Percentiles rank a stretch among this genome's conserved stretches.
Conservation (phyloP, 2,329 filamentous ascomycete genomes). For the Parastagonospora avenae region DNA sequence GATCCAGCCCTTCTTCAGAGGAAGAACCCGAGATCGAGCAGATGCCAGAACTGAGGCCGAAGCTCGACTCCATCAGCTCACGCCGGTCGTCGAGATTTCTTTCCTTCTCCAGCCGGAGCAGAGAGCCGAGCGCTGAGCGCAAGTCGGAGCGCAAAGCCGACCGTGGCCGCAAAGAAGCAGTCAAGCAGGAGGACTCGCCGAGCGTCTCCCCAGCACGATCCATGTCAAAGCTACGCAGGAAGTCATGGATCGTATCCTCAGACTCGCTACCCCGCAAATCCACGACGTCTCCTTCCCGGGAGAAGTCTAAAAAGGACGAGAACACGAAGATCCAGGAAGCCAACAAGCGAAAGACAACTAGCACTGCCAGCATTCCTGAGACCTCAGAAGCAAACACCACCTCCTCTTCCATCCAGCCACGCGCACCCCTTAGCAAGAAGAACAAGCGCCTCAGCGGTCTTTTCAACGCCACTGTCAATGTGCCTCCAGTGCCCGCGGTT, state of each 20-base stretch:
- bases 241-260: constrained; percentile 42
- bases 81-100: constrained; percentile 45
- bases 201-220: constrained; percentile 37
- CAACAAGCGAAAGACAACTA: constrained; percentile 33
- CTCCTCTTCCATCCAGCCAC: constrained; percentile 26
- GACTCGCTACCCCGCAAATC: constrained; percentile 20
- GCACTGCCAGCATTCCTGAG: constrained; percentile 37
- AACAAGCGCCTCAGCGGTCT: constrained; percentile 43
- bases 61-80: constrained; percentile 20
- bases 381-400: constrained; percentile 28
- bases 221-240: constrained; percentile 41
- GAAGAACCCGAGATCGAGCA: constrained; percentile 35
- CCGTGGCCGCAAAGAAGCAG: constrained; percentile 30
- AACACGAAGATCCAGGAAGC: constrained; percentile 24
- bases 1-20: constrained; percentile 52
- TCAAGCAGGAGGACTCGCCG: constrained; percentile 32
- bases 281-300: constrained; percentile 20
- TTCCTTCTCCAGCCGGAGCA: constrained; percentile 41
- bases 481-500: constrained; percentile 47
- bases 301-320: constrained; percentile 24
- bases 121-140: constrained; percentile 38
- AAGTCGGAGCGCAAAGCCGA: constrained; percentile 32
- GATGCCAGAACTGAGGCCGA: constrained; percentile 39
- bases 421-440: constrained; percentile 39
- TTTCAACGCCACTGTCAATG: constrained; percentile 31